phyloP scores from a whole-genome alignment of 768 basidiomycete species.

The Tubosaeta sp. region DNA sequence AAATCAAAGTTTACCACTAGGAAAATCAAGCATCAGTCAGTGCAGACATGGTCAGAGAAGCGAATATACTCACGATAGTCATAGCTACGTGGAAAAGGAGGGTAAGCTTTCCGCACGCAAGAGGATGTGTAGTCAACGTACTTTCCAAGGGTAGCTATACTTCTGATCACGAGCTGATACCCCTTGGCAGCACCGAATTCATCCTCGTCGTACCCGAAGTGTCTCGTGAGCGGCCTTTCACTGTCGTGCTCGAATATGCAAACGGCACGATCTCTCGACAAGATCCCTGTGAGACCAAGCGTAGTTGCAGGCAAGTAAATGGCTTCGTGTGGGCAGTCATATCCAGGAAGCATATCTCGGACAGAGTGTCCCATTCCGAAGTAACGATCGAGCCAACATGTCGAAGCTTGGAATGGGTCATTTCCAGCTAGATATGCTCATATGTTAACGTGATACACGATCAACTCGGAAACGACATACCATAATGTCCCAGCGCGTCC shows the following conservation, averaged over 20 bases:
- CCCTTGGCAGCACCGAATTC: constrained; percentile 62
- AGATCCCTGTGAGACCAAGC: constrained; percentile 39
- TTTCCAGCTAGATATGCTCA: constrained; percentile 40
- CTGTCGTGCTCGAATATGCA: constrained; percentile 64
- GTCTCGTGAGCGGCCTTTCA: constrained; percentile 53
- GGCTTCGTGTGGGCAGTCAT: constrained; percentile 64
- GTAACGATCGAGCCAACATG: constrained; percentile 59
- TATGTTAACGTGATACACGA: background rate
- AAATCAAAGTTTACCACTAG: constrained; percentile 28
- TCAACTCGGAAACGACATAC: constrained; percentile 25
- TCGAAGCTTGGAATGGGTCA: constrained; percentile 57
- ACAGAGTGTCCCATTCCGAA: constrained; percentile 59
- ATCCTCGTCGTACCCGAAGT: constrained; percentile 47
- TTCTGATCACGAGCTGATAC: constrained; percentile 53
- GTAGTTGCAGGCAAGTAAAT: constrained; percentile 56
- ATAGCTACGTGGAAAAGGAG: constrained; percentile 36
- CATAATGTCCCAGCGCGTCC: constrained; percentile 59
- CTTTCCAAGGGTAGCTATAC: constrained; percentile 61
- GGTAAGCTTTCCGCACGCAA: background rate
- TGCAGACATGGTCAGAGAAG: background rate
- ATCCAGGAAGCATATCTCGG: constrained; percentile 57
- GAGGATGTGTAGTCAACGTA: constrained; percentile 30
- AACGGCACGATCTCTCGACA: constrained; percentile 49
- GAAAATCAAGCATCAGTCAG: background rate
- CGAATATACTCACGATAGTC: constrained; percentile 45